Conservation (phyloP, 129 eudicot species). For the Lonicera japonica region DNA sequence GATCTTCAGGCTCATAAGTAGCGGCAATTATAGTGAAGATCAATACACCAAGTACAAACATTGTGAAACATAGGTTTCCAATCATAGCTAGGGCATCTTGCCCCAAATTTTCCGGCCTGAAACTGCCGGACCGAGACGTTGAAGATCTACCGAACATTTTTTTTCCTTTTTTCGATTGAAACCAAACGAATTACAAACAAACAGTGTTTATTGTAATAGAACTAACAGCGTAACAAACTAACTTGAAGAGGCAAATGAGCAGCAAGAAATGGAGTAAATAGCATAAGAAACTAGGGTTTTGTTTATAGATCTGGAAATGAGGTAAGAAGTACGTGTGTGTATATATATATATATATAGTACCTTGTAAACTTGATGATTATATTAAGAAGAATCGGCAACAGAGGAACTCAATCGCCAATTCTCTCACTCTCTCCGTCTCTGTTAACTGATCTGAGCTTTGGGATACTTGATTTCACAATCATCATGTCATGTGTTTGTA, state of each 20-base stretch:
- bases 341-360: too few relatives aligned
- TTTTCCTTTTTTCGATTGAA: not conserved
- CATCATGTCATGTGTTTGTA: too few relatives aligned
- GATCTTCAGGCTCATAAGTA: constrained; percentile 90
- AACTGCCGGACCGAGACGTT: constrained; percentile 45
- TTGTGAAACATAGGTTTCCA: constrained; percentile 60
- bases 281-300: constrained; percentile 4
- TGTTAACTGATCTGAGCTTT: not conserved
- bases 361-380: too few relatives aligned
- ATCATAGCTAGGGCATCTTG: constrained; percentile 68
- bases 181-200: not conserved
- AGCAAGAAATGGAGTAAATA: not conserved
- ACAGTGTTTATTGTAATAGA: not conserved
- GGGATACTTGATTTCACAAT: constrained; percentile 6
- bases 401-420: too few relatives aligned
- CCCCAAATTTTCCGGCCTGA: constrained; percentile 75
- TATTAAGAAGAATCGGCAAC: too few relatives aligned
- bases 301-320: constrained; percentile 25
- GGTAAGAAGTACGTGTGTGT: not conserved
- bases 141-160: constrained; percentile 58
- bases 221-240: too few relatives aligned
- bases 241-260: not conserved
- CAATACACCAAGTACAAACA: constrained; percentile 69
- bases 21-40: constrained; percentile 81
- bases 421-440: constrained; percentile 5